Evolutionary conservation across 1,284 basidiomycete species (phyloP).

Genomic region (Prillingera fragicola): DNA sequence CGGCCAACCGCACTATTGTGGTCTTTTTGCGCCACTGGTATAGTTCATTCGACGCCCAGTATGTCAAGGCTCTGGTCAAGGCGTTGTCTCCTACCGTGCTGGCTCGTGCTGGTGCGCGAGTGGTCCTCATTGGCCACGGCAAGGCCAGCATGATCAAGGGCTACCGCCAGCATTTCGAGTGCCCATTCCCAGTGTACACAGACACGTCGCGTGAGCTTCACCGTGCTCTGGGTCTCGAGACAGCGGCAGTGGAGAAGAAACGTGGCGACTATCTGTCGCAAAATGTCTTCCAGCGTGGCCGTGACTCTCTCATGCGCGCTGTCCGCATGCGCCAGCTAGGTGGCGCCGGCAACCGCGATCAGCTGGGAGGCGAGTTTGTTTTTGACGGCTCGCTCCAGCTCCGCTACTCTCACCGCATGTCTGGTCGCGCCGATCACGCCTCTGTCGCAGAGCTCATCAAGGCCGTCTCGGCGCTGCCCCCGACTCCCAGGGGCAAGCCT

Average conservation of each 20-base stretch:
- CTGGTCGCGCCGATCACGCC: constrained; percentile 60
- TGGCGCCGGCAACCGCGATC: constrained; percentile 31
- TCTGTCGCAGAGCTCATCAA: constrained; percentile 61
- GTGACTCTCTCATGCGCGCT: constrained; percentile 11
- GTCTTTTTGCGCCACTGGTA: constrained; percentile 51
- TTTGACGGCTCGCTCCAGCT: constrained; percentile 59
- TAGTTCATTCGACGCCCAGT: constrained; percentile 77
- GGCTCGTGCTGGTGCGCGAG: constrained; percentile 50
- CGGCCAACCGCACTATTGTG: constrained; percentile 57
- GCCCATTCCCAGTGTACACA: constrained; percentile 60
- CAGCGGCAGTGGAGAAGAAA: constrained; percentile 52
- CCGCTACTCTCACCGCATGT: constrained; percentile 46
- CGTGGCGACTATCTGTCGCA: constrained; percentile 53
- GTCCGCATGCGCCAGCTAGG: constrained; percentile 7
- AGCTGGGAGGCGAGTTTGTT: constrained; percentile 84
- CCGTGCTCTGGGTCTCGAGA: constrained; percentile 63
- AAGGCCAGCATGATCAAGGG: constrained; percentile 32
- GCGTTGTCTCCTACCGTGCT: constrained; percentile 55
- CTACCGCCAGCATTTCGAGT: constrained; percentile 52
- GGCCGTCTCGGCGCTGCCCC: constrained; percentile 11
- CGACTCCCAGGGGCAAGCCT: too few species aligned
- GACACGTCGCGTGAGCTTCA: constrained; percentile 70
- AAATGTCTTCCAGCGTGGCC: constrained; percentile 3
- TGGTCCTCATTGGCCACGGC: constrained; percentile 69
- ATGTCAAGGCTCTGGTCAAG: constrained; percentile 63